Base-by-base conservation (phyloP, 768 basidiomycete species). In the Crepidotus variabilis region DNA sequence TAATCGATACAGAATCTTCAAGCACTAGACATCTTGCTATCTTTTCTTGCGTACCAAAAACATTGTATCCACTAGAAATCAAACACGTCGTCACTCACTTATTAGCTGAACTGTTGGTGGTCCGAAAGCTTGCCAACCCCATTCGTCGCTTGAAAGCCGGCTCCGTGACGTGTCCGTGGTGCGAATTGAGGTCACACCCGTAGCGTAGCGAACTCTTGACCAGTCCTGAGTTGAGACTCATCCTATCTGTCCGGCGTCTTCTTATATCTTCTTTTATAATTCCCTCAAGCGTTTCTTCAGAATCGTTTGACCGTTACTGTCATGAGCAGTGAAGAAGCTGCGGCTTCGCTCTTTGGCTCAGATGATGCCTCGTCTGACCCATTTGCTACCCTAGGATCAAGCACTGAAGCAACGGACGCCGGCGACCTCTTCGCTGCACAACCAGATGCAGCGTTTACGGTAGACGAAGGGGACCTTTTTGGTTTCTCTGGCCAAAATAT, bases 291-390 rank as follows among this genome's bases (percentile, higher is more conserved):
- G 39, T 16, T 20, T 43, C 14, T 11, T 20, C 18, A 5, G 39
- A 20, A 3, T 11, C 18, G 18, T 20, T 16, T 5, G 18, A 3
- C 4, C 18, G 3, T 11, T 20, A 20, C 18, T 43, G 39, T 5
- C 21, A 87, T 88, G 86, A 80, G 75, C 68, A 75, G 78, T 61
- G 83, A 87, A 55, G 88, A 90, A 75, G 85, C 88, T 61, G 91
- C 91, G 34, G 87, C 90, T 51, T 85, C 88, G 56, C 86, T 93
- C 47, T 93, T 93, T 76, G 88, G 84, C 59, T 72, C 81, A 52
- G 81, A 82, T 32, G 87, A 90, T 65, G 65, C 82, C 51, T 73
- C 73, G 16, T 75, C 79, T 32, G 87, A 89, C 72, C 81, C 82
- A 52, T 88, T 88, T 73, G 80, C 86, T 58, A 72, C 78, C 54